Evolutionary conservation across 129 eudicot genomes (phyloP).

Genomic region (Helichrysum umbraculigerum): DNA sequence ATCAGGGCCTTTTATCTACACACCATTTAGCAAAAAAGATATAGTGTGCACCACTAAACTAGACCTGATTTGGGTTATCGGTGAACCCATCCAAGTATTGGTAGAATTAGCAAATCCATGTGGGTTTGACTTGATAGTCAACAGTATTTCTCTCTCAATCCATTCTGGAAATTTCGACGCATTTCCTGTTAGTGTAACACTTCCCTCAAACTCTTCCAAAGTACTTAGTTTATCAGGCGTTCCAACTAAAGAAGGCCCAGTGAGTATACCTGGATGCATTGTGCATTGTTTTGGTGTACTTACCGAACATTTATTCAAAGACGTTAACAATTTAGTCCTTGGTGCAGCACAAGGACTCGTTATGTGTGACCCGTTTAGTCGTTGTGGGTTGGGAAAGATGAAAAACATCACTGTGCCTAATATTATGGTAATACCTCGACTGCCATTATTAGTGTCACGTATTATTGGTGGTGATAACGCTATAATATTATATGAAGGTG

Average conservation of each 20-base stretch:
- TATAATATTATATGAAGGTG: constrained; percentile 83
- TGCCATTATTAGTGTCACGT: constrained; percentile 88
- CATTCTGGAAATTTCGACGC: constrained; percentile 86
- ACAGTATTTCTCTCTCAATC: constrained; percentile 75
- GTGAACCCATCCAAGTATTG: constrained; percentile 90
- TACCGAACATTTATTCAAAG: constrained; percentile 85
- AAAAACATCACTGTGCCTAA: constrained; percentile 61
- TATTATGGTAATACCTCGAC: constrained; percentile 69
- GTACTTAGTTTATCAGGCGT: constrained; percentile 83
- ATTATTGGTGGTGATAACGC: constrained; percentile 88
- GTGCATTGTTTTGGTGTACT: constrained; percentile 94
- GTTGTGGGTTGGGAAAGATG: constrained; percentile 69
- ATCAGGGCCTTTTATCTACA: constrained; percentile 93
- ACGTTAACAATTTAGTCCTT: constrained; percentile 76
- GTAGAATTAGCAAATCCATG: constrained; percentile 98
- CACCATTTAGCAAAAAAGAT: constrained; percentile 95
- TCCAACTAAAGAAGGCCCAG: constrained; percentile 80
- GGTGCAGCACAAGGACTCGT: constrained; percentile 99
- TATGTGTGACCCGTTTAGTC: constrained; percentile 86
- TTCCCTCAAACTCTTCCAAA: constrained; percentile 79
- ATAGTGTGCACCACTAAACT: constrained; percentile 53
- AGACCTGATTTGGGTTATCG: constrained; percentile 82
- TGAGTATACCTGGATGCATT: constrained; percentile 80
- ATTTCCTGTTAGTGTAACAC: constrained; percentile 77
- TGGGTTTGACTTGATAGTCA: constrained; percentile 76